Evolutionary conservation across 768 basidiomycete genomes (phyloP).

Genomic region (Lactarius sanguifluus): DNA sequence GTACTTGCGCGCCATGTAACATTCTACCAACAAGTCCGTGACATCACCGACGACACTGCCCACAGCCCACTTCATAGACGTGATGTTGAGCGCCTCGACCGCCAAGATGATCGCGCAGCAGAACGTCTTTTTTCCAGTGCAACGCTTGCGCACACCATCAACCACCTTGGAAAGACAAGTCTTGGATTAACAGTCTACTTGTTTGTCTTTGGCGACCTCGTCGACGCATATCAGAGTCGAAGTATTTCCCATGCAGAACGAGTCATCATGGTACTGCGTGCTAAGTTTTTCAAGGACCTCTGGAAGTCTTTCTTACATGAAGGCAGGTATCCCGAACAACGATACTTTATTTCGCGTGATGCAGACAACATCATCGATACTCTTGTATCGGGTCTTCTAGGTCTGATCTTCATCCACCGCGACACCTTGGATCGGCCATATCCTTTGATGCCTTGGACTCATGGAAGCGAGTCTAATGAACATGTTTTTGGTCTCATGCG

Average conservation of each 20-base stretch:
- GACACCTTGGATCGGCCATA: background rate
- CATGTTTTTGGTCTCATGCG: background rate
- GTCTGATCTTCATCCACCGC: background rate
- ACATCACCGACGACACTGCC: background rate
- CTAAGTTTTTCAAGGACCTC: background rate
- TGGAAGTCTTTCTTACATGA: background rate
- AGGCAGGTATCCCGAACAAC: background rate
- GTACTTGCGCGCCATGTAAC: background rate
- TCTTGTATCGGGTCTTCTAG: background rate
- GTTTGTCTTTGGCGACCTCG: background rate
- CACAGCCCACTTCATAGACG: background rate
- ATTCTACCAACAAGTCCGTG: background rate
- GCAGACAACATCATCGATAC: background rate
- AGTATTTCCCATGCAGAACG: background rate
- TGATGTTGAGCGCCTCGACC: background rate
- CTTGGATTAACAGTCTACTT: background rate
- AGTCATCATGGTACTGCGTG: background rate
- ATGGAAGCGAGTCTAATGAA: background rate
- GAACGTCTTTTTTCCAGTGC: background rate
- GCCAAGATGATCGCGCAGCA: constrained; percentile 2
- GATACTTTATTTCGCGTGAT: background rate
- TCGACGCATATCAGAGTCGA: background rate
- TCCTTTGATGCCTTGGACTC: background rate
- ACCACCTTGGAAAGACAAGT: background rate
- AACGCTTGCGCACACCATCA: background rate